Percentiles rank a stretch among this genome's conserved stretches.
These are phyloP conservation scores for Annulohypoxylon nitens DNA, from an alignment of 495 filamentous ascomycete species.

Conservation along the genomic window DNA sequence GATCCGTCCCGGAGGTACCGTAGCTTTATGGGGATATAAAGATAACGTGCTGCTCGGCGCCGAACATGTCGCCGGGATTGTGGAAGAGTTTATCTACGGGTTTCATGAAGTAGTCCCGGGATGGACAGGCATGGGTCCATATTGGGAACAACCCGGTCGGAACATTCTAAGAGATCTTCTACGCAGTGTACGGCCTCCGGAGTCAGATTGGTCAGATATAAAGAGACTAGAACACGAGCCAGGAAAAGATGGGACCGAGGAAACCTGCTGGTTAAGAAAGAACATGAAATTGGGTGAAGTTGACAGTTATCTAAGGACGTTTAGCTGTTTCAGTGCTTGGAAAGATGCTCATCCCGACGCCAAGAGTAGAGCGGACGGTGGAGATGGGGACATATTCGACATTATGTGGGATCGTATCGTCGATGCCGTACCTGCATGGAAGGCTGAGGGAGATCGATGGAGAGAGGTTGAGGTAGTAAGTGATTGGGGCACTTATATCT, in stretches of 20 bases:
- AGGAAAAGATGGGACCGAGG: slow-evolving; percentile 57
- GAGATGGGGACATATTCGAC: slow-evolving; percentile 67
- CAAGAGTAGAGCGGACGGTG: slow-evolving; percentile 62
- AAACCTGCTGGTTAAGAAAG: slow-evolving; percentile 64
- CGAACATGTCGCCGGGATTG: slow-evolving; percentile 61
- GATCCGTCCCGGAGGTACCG: slow-evolving; percentile 65
- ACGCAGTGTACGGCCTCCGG: slow-evolving; percentile 63
- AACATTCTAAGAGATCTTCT: slow-evolving; percentile 63
- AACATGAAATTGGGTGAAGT: slow-evolving; percentile 66
- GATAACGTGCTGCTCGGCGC: slow-evolving; percentile 67
- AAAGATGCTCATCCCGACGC: slow-evolving; percentile 60
- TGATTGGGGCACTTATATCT: slow-evolving; percentile 68
- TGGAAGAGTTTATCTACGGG: slow-evolving; percentile 63
- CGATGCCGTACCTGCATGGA: slow-evolving; percentile 63
- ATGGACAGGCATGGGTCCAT: slow-evolving; percentile 65
- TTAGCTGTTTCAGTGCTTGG: slow-evolving; percentile 68
- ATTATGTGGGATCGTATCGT: slow-evolving; percentile 67
- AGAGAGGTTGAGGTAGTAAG: slow-evolving; percentile 62
- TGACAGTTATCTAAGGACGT: slow-evolving; percentile 69
- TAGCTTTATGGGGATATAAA: slow-evolving; percentile 75
- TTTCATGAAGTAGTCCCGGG: slow-evolving; percentile 57
- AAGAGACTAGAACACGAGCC: slow-evolving; percentile 70
- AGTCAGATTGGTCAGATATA: slow-evolving; percentile 64
- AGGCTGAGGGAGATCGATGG: slow-evolving; percentile 60
- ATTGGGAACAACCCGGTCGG: slow-evolving; percentile 73